Conservation (phyloP, 495 filamentous ascomycete genomes). For the Penicillium chermesinum region DNA sequence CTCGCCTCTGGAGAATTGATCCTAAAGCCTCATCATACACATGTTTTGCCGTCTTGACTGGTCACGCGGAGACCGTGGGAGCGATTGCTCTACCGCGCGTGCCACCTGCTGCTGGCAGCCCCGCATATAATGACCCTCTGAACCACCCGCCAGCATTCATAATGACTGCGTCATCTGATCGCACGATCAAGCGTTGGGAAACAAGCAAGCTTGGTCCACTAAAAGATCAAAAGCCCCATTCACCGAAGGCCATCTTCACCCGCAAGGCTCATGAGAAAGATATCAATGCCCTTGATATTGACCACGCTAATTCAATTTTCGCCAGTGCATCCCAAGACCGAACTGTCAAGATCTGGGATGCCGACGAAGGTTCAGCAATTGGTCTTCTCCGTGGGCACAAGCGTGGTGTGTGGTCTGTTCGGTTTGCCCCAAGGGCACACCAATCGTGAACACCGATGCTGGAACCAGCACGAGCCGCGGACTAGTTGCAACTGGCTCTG, state of each 20-base stretch:
- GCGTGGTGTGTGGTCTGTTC: conserved; percentile 91
- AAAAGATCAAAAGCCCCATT: conserved; percentile 34
- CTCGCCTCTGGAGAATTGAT: conserved; percentile 86
- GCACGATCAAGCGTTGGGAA: conserved; percentile 89
- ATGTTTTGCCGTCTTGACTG: conserved; percentile 75
- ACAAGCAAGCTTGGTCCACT: conserved; percentile 46
- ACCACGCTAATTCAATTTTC: conserved; percentile 64
- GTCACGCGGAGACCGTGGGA: conserved; percentile 93
- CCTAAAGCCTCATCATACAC: conserved; percentile 65
- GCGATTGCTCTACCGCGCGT: conserved; percentile 76
- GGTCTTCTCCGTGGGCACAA: conserved; percentile 89
- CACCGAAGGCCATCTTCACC: conserved; percentile 62
- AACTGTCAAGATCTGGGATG: conserved; percentile 93
- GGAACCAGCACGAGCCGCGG: conserved; percentile 59
- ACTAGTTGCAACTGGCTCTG: conserved; percentile 78
- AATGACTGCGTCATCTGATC: conserved; percentile 88
- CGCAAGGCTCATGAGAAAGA: conserved; percentile 97
- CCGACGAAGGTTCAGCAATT: conserved; percentile 78
- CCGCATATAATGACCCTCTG: conserved; percentile 60
- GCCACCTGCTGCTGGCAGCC: conserved; percentile 57
- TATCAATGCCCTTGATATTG: conserved; percentile 89
- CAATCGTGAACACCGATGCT: conserved; percentile 63
- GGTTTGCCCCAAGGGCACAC: conserved; percentile 77
- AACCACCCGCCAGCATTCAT: conserved; percentile 77
- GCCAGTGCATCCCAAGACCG: conserved; percentile 95